These are phyloP conservation scores for Paraleonurus japonicus DNA, from an alignment of 257 asterid genomes.

Conservation along the genomic window DNA sequence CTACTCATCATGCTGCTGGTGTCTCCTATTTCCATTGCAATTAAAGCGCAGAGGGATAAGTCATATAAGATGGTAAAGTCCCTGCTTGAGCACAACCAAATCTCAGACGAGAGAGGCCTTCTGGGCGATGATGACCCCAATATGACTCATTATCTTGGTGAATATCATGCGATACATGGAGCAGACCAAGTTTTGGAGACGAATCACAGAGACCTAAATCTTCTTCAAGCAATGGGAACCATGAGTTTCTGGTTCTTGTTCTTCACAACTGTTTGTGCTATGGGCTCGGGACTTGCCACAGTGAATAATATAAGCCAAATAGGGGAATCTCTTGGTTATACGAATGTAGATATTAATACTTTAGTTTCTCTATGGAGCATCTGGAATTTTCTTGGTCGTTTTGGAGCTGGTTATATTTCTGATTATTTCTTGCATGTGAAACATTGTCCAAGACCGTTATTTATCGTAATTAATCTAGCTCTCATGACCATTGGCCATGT, in stretches of 20 bases:
- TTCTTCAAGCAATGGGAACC: slow-evolving; percentile 48
- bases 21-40: slow-evolving; percentile 50
- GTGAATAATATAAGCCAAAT: slow-evolving; percentile 55
- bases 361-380: slow-evolving; percentile 91
- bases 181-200: slow-evolving; percentile 38
- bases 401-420: slow-evolving; percentile 80
- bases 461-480: slow-evolving; percentile 57
- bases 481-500: slow-evolving; percentile 69
- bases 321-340: slow-evolving; percentile 58
- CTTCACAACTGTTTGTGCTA: slow-evolving; percentile 49
- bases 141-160: slow-evolving; percentile 37
- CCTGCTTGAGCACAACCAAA: slow-evolving; percentile 74
- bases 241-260: slow-evolving; percentile 56
- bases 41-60: slow-evolving; percentile 59
- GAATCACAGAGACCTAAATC: slow-evolving; percentile 37
- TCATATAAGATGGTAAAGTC: slow-evolving; percentile 51
- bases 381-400: slow-evolving; percentile 86
- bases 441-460: slow-evolving; percentile 70
- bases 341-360: slow-evolving; percentile 46
- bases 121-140: slow-evolving; percentile 27
- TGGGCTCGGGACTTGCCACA: slow-evolving; percentile 61
- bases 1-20: slow-evolving; percentile 57
- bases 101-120: slow-evolving; percentile 30
- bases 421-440: slow-evolving; percentile 58
- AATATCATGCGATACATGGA: slow-evolving; percentile 38